A percentile compares a stretch with the other conserved stretches of the same genome.
Evolutionary conservation across 2,329 filamentous ascomycete genomes (phyloP).

Genomic region (Mycocentrospora acerina): DNA sequence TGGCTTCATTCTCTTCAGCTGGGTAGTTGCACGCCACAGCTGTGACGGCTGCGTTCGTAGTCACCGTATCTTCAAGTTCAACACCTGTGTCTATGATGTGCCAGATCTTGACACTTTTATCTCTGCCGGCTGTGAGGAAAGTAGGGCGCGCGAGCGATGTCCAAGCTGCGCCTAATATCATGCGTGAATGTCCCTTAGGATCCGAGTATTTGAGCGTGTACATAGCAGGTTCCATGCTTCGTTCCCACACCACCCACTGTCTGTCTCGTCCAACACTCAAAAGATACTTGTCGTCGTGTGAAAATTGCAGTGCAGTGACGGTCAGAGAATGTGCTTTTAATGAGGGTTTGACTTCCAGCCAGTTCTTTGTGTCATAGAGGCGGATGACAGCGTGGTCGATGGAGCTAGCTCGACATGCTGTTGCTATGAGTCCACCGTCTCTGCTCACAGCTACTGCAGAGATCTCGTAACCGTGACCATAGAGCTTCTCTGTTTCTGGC

Average conservation of each 20-base stretch:
- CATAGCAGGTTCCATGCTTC: slow-evolving; percentile 40
- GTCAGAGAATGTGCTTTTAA: slow-evolving; percentile 86
- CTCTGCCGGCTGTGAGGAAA: slow-evolving; percentile 88
- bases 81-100: slow-evolving; percentile 28
- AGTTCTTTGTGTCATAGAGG: slow-evolving; percentile 80
- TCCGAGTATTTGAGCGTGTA: slow-evolving; percentile 67
- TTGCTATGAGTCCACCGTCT: slow-evolving; percentile 76
- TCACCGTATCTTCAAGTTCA: slow-evolving; percentile 25
- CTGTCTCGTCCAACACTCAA: slow-evolving; percentile 89
- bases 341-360: slow-evolving; percentile 84
- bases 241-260: slow-evolving; percentile 82
- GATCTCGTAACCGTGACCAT: slow-evolving; percentile 97
- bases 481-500: slow-evolving; percentile 95
- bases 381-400: slow-evolving; percentile 93
- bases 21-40: slow-evolving; percentile 25
- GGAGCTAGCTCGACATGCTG: slow-evolving; percentile 89
- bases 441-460: slow-evolving; percentile 79
- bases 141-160: slow-evolving; percentile 49
- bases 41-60: slow-evolving; percentile 29
- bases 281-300: slow-evolving; percentile 69
- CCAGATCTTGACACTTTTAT: slow-evolving; percentile 75
- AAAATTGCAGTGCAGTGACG: slow-evolving; percentile 80
- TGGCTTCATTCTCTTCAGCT: not conserved
- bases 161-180: slow-evolving; percentile 92
- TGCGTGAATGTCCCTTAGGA: slow-evolving; percentile 82